Evolutionary conservation across 768 basidiomycete genomes (phyloP).

Genomic region (Boletus tylopilopsis): DNA sequence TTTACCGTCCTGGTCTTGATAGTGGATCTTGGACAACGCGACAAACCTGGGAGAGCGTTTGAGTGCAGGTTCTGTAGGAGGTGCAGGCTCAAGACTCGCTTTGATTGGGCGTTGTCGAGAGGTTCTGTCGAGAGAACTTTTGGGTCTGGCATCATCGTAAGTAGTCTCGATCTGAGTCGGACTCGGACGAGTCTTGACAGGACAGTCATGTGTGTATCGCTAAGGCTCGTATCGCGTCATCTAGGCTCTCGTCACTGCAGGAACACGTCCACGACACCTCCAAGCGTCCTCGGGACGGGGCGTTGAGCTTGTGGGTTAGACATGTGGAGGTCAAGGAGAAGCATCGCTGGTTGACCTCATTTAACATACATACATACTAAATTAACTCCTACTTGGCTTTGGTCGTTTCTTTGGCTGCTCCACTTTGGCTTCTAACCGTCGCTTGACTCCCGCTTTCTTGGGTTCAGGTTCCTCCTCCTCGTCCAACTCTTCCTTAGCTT

Average conservation of each 20-base stretch:
- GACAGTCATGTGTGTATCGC: no score
- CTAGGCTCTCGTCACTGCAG: no score
- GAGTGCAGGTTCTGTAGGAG: neutral
- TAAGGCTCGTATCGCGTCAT: no score
- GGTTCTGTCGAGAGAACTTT: constrained; percentile 51
- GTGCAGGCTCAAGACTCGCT: constrained; percentile 35
- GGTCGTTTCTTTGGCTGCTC: constrained; percentile 19
- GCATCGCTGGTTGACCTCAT: no score
- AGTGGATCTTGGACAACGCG: constrained; percentile 76
- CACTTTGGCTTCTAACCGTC: constrained; percentile 3
- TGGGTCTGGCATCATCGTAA: constrained; percentile 35
- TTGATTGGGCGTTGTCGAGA: constrained; percentile 54
- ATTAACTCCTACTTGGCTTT: neutral
- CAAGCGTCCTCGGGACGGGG: no score
- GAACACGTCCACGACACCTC: no score
- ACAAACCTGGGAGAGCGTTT: constrained; percentile 60
- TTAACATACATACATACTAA: no score
- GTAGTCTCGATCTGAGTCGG: neutral
- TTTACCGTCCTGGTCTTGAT: constrained; percentile 72
- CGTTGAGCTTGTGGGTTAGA: no score
- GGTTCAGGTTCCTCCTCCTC: neutral
- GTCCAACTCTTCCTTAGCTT: constrained; percentile 2
- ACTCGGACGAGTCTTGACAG: constrained; percentile 6
- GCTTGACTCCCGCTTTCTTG: constrained; percentile 2
- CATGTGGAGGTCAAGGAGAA: no score